Conservation (phyloP, 2,329 filamentous ascomycete genomes). For the Trichoderma breve region DNA sequence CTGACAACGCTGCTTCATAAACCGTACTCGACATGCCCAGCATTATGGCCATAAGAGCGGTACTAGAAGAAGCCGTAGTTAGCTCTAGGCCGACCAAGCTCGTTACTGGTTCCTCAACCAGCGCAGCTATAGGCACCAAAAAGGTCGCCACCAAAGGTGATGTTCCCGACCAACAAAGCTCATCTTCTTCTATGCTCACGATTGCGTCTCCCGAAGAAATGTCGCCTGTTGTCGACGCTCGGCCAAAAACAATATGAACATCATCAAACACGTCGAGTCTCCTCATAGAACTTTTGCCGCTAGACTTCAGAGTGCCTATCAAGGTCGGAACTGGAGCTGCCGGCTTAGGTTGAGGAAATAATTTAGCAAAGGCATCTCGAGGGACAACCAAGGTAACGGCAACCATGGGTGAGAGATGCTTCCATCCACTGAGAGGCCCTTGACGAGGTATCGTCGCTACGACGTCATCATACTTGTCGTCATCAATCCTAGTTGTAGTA, state of each 20-base stretch:
- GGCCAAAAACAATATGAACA: conserved; percentile 44
- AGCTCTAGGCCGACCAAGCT: conserved; percentile 35
- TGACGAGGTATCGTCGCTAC: conserved; percentile 23
- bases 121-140: conserved; percentile 36
- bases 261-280: conserved; percentile 40
- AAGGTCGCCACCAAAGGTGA: conserved; percentile 43
- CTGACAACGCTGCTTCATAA: conserved; percentile 33
- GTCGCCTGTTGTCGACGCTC: conserved; percentile 27
- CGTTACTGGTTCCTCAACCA: conserved; percentile 35
- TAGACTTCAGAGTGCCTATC: conserved; percentile 32
- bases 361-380: conserved; percentile 26
- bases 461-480: conserved; percentile 14
- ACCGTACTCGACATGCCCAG: conserved; percentile 32
- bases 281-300: conserved; percentile 24
- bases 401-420: conserved; percentile 35
- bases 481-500: background rate
- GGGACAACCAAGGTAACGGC: conserved; percentile 40
- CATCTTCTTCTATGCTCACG: conserved; percentile 37
- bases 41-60: conserved; percentile 25
- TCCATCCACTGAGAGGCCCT: conserved; percentile 39
- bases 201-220: conserved; percentile 32
- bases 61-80: conserved; percentile 27
- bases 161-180: conserved; percentile 36
- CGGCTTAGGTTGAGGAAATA: conserved; percentile 26
- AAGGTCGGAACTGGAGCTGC: conserved; percentile 30